Evolutionary conservation across 148 eudicot species (phyloP).

Genomic region (Pouteria glomerata): DNA sequence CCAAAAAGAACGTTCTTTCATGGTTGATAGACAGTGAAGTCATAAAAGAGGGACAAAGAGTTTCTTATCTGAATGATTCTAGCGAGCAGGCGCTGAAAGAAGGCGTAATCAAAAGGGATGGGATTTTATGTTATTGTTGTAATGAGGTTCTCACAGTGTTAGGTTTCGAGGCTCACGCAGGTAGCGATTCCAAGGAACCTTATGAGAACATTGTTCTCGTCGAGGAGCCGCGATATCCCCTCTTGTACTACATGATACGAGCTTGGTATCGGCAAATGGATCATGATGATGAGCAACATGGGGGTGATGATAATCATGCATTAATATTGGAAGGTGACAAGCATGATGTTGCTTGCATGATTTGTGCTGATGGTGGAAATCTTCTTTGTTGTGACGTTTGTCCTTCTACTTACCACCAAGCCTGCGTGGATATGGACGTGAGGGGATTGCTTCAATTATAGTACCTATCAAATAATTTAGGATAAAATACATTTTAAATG

Average conservation of each 20-base stretch:
- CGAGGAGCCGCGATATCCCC: neutral
- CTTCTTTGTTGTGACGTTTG: slow-evolving; percentile 53
- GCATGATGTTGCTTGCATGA: slow-evolving; percentile 52
- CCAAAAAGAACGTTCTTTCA: slow-evolving; percentile 22
- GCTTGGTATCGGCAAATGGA: slow-evolving; percentile 35
- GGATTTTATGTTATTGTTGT: slow-evolving; percentile 46
- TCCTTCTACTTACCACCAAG: slow-evolving; percentile 45
- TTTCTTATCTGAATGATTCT: neutral
- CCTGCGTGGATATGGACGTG: slow-evolving; percentile 45
- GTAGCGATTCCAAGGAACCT: neutral
- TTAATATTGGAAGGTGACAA: too few species aligned
- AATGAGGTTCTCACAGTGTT: neutral
- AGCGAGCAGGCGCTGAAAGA: neutral
- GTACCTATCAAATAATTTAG: too few species aligned
- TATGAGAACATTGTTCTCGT: slow-evolving; percentile 26
- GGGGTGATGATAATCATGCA: too few species aligned
- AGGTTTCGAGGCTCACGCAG: slow-evolving; percentile 25
- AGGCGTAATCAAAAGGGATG: slow-evolving; percentile 26
- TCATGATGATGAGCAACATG: neutral
- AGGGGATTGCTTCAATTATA: slow-evolving; percentile 2
- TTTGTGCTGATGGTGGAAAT: slow-evolving; percentile 74
- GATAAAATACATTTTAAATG: too few species aligned
- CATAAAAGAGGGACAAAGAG: slow-evolving; percentile 10
- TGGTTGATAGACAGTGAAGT: slow-evolving; percentile 37
- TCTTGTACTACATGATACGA: slow-evolving; percentile 21